phyloP scores from a whole-genome alignment of 2,329 filamentous ascomycete species.

The Ophiocordyceps robertsii region DNA sequence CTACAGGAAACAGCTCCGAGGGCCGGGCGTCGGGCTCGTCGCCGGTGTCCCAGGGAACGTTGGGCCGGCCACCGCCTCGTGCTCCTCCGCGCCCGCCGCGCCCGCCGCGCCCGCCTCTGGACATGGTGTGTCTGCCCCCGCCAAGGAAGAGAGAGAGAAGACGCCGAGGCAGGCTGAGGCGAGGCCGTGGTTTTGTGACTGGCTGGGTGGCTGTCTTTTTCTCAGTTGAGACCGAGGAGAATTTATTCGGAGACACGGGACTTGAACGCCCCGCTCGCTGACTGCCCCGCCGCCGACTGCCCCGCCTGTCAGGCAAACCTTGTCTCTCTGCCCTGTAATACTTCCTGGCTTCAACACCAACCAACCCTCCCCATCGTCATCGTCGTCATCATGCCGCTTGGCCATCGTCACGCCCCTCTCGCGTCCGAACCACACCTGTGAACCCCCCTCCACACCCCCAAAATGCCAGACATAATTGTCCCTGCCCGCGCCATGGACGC shows the following conservation, averaged over 20 bases:
- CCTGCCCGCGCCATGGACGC: slow-evolving; percentile 24
- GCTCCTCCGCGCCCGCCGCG: slow-evolving; percentile 34
- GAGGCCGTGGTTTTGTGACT: too few relatives aligned
- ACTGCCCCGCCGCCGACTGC: too few relatives aligned
- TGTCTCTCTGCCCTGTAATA: too few relatives aligned
- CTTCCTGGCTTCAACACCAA: too few relatives aligned
- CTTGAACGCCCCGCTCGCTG: too few relatives aligned
- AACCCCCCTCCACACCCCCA: too few relatives aligned
- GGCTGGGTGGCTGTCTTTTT: not conserved
- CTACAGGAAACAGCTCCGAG: slow-evolving; percentile 45
- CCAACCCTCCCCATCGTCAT: too few relatives aligned
- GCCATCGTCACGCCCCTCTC: not conserved
- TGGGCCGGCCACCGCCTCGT: slow-evolving; percentile 29
- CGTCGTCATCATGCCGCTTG: not conserved
- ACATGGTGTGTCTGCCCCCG: slow-evolving; percentile 29
- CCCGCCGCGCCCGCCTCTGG: slow-evolving; percentile 37
- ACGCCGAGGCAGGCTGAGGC: not conserved
- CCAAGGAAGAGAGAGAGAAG: not conserved
- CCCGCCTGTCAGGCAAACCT: too few relatives aligned
- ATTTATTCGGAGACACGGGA: too few relatives aligned
- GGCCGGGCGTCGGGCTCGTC: slow-evolving; percentile 44
- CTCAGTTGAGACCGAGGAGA: too few relatives aligned
- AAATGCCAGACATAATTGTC: slow-evolving; percentile 18
- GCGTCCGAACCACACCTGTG: not conserved
- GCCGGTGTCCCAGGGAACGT: slow-evolving; percentile 37